phyloP scores from a whole-genome alignment of 148 eudicot genomes.

The Drosera capensis region DNA sequence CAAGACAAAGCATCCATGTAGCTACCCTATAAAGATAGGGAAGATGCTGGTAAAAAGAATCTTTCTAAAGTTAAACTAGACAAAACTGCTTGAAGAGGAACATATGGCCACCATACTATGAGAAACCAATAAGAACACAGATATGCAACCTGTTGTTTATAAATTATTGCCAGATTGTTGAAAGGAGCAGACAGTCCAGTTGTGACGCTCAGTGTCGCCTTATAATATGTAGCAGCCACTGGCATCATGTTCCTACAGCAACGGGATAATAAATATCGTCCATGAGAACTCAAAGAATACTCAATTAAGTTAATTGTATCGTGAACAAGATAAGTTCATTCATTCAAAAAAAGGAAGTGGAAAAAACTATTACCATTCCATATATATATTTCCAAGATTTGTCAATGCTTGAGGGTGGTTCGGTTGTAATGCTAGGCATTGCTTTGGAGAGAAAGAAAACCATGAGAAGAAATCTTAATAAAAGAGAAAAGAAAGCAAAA shows the following conservation, averaged over 20 bases:
- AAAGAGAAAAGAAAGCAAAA: neutral
- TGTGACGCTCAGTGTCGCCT: conserved; percentile 76
- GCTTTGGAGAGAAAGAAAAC: conserved; percentile 27
- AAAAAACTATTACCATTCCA: conserved; percentile 61
- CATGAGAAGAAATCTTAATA: neutral
- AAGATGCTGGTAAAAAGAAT: neutral
- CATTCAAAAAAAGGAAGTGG: neutral
- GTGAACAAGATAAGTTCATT: neutral
- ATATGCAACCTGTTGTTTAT: conserved; percentile 73
- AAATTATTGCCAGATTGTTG: conserved; percentile 80
- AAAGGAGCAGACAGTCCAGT: conserved; percentile 94
- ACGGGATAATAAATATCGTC: neutral
- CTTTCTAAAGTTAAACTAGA: neutral
- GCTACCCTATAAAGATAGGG: conserved; percentile 43
- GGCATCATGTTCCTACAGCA: conserved; percentile 68
- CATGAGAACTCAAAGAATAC: neutral
- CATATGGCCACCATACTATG: neutral
- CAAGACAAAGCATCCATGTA: conserved; percentile 76
- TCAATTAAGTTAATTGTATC: neutral
- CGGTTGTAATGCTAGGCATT: conserved; percentile 83
- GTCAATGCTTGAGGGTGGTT: conserved; percentile 92
- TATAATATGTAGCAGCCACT: conserved; percentile 80
- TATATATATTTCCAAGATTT: conserved; percentile 89
- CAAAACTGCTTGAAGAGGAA: neutral
- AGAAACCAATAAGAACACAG: neutral